phyloP scores from a whole-genome alignment of 2,329 filamentous ascomycete genomes.

The Lomentospora prolificans region DNA sequence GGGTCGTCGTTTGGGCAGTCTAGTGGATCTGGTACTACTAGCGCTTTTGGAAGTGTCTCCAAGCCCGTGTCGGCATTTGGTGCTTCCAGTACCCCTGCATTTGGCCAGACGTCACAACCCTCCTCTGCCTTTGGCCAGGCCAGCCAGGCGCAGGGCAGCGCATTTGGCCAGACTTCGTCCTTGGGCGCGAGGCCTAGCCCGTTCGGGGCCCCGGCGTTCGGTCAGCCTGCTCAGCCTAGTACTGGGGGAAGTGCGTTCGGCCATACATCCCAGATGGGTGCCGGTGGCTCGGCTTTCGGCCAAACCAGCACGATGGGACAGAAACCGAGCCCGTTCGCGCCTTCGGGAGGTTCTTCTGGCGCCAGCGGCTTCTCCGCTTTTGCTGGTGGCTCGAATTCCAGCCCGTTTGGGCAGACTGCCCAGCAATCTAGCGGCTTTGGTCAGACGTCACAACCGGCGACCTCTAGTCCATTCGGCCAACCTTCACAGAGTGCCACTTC shows the following conservation, averaged over 20 bases:
- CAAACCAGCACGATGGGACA: conserved; percentile 12
- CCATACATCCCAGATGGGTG: conserved; percentile 12
- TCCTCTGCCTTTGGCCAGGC: conserved; percentile 21
- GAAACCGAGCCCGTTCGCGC: conserved; percentile 27
- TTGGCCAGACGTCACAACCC: conserved; percentile 16
- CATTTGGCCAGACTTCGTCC: conserved; percentile 11
- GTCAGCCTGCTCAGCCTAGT: background rate
- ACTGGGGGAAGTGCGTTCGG: conserved; percentile 12
- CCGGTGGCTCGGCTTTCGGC: background rate
- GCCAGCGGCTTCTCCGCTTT: conserved; percentile 1
- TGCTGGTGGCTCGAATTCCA: conserved; percentile 8
- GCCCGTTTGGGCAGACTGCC: conserved; percentile 17
- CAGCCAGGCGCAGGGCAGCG: conserved; percentile 8
- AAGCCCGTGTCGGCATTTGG: conserved; percentile 10
- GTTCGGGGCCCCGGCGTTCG: conserved; percentile 8
- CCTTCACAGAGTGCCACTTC: conserved; percentile 1
- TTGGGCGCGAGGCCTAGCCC: conserved; percentile 4
- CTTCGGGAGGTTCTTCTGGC: background rate
- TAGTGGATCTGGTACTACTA: background rate
- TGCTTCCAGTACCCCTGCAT: conserved; percentile 12
- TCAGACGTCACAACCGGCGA: conserved; percentile 6
- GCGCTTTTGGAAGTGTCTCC: conserved; percentile 19
- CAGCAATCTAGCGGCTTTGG: background rate
- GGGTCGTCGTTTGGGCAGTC: conserved; percentile 18
- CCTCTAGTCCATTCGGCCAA: conserved; percentile 10